A percentile compares a stretch with the other conserved stretches of the same genome.
Evolutionary conservation across 2,329 filamentous ascomycete genomes (phyloP).

Genomic region (Mycosphaerella sp.): DNA sequence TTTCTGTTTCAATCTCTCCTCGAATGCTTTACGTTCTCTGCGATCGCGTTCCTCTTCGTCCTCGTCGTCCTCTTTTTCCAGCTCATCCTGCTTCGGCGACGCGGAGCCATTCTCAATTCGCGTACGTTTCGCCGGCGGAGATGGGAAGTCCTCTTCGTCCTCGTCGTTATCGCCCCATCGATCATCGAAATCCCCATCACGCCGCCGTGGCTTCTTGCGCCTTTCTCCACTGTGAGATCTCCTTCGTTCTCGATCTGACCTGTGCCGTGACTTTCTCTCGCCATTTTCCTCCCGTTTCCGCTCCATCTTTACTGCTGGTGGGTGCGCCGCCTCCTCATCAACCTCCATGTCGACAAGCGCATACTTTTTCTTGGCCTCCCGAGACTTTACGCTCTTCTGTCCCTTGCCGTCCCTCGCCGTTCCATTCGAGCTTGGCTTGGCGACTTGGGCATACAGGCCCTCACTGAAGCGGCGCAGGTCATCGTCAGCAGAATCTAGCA

Average conservation of each 20-base stretch:
- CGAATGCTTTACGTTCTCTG: conserved; percentile 71
- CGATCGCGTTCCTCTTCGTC: conserved; percentile 54
- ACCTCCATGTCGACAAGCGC: conserved; percentile 51
- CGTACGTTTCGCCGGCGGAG: conserved; percentile 65
- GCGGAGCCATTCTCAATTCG: conserved; percentile 56
- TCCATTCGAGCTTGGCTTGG: conserved; percentile 26
- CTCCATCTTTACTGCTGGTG: conserved; percentile 14
- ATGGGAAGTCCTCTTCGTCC: conserved; percentile 54
- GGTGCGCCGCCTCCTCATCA: conserved; percentile 33
- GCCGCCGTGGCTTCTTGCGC: conserved; percentile 48
- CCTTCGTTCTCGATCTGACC: conserved; percentile 36
- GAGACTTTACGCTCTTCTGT: conserved; percentile 22
- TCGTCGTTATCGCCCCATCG: conserved; percentile 69
- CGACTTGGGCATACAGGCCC: conserved; percentile 40
- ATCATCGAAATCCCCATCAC: conserved; percentile 61
- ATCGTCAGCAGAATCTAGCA: conserved; percentile 45
- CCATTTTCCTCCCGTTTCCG: conserved; percentile 21
- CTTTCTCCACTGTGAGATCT: conserved; percentile 34
- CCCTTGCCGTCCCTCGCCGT: conserved; percentile 1
- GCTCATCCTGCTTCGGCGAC: conserved; percentile 24
- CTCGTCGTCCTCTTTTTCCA: conserved; percentile 24
- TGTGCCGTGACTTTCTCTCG: conserved; percentile 35
- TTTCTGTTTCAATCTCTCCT: conserved; percentile 66
- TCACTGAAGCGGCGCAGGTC: conserved; percentile 45
- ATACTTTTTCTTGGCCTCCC: conserved; percentile 46